Evolutionary conservation across 192 early-diverging fungal genomes (phyloP).

Genomic region (Entophlyctis luteolus): DNA sequence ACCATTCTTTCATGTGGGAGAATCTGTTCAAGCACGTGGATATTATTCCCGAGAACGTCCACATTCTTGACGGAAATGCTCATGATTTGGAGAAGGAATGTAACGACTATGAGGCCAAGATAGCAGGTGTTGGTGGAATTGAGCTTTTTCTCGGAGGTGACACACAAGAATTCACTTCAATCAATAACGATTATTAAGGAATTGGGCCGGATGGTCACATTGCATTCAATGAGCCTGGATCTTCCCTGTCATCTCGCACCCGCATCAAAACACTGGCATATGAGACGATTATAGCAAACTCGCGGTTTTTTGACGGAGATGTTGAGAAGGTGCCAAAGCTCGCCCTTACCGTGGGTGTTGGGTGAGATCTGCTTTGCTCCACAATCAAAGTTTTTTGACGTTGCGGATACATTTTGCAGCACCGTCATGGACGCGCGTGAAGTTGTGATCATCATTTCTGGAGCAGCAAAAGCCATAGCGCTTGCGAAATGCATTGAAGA

Average conservation of each 20-base stretch:
- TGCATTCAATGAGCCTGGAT: constrained; percentile 88
- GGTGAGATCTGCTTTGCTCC: constrained; percentile 13
- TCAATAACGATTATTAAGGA: constrained; percentile 22
- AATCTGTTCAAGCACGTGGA: constrained; percentile 85
- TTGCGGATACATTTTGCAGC: constrained; percentile 30
- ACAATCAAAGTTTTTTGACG: not conserved
- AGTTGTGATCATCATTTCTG: constrained; percentile 80
- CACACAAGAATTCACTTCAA: not conserved
- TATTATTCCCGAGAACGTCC: constrained; percentile 73
- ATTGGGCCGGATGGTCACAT: constrained; percentile 91
- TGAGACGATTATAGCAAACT: constrained; percentile 83
- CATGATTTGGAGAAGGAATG: constrained; percentile 77
- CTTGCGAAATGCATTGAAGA: constrained; percentile 80
- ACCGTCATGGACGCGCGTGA: constrained; percentile 86
- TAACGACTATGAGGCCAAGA: constrained; percentile 73
- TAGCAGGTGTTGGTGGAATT: constrained; percentile 73
- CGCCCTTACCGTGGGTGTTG: constrained; percentile 82
- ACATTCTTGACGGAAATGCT: constrained; percentile 83
- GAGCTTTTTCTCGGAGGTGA: constrained; percentile 77
- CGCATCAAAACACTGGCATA: constrained; percentile 84
- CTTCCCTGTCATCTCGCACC: constrained; percentile 74
- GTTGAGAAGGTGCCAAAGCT: constrained; percentile 80
- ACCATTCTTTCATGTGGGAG: constrained; percentile 91
- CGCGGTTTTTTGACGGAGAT: constrained; percentile 81
- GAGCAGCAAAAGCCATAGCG: constrained; percentile 78